Evolutionary conservation across 176 grass and related monocot species (phyloP), one percentile per base, ranked within the genome.

Genomic region (Oropetium thomaeum): DNA sequence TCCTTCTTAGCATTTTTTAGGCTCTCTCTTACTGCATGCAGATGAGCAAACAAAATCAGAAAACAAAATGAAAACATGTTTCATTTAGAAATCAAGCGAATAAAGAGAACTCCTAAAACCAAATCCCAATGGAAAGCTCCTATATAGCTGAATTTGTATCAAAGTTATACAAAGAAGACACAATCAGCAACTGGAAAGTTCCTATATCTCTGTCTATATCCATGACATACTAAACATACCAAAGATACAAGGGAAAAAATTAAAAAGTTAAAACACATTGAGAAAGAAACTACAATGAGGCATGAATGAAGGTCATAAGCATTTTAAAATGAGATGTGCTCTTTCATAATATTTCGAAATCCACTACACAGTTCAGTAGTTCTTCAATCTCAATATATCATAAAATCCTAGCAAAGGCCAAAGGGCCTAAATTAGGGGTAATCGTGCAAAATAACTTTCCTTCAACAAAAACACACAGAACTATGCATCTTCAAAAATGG

Each of bases 1-100:
- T 95, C 96, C 82, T 84, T 99, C 85, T 92, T 99, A 62, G 96
- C 75, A 69, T 82, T 76, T 82, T 88, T 95, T 69, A 95, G 72
- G 84, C 74, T 95, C 41, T 99, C 96, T 70, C 89, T 86, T 19
- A 86, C 96, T 99, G 92, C 86, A 90, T 61, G 43, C 3, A 88
- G 35, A 62, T 62, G 11, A 44, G 85, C 61, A 79, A 69, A 39
- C 26, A 84, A 66, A 42, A 59, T 38, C 28, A 20, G 28, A 34
- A 43, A 79, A 77, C 13, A 79, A 83, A 33, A 67, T 42, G 13
- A 23, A 23, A 27, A 2, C 1, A 78, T 3, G 0, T 17, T 0
- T 34, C 19, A 22, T 30, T 28, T 8, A 59, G 61, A 43, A 35
- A 66, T 37, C 9, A 82, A 59, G 40, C 5, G 61, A 82, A 64